Conservation (phyloP, 1,284 basidiomycete genomes). For the Exobasidium rhododendri region DNA sequence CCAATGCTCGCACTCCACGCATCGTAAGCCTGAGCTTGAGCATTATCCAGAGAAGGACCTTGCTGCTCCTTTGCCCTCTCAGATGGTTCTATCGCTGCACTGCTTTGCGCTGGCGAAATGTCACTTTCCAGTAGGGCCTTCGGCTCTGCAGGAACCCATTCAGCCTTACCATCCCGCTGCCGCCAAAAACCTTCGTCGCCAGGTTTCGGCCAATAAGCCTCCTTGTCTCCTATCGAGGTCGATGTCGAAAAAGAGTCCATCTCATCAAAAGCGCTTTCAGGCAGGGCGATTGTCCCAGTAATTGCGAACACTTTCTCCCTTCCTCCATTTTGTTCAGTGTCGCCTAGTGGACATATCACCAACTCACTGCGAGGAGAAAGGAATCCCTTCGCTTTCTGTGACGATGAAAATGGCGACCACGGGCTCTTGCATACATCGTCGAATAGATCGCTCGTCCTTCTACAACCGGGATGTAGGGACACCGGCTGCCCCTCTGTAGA, state of each 20-base stretch:
- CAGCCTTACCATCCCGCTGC: conserved; percentile 6
- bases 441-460: conserved; percentile 30
- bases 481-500: neutral
- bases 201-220: conserved; percentile 6
- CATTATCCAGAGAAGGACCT: neutral
- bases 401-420: neutral
- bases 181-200: conserved; percentile 13
- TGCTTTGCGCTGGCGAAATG: neutral
- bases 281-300: conserved; percentile 4
- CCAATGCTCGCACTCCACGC: conserved; percentile 17
- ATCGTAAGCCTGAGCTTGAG: conserved; percentile 11
- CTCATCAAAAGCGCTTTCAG: neutral
- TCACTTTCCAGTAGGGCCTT: neutral
- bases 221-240: neutral
- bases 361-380: neutral
- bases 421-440: conserved; percentile 24
- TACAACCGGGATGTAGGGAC: conserved; percentile 12
- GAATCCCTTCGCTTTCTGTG: neutral
- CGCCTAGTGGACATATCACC: conserved; percentile 7
- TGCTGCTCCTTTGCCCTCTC: too few species aligned
- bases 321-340: neutral
- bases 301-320: conserved; percentile 4
- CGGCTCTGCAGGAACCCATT: conserved; percentile 7
- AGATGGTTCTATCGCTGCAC: neutral
- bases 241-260: neutral